Evolutionary conservation across 2,329 filamentous ascomycete species (phyloP), one percentile per base, ranked within the genome.

Genomic region (Hymenoscyphus occultus): DNA sequence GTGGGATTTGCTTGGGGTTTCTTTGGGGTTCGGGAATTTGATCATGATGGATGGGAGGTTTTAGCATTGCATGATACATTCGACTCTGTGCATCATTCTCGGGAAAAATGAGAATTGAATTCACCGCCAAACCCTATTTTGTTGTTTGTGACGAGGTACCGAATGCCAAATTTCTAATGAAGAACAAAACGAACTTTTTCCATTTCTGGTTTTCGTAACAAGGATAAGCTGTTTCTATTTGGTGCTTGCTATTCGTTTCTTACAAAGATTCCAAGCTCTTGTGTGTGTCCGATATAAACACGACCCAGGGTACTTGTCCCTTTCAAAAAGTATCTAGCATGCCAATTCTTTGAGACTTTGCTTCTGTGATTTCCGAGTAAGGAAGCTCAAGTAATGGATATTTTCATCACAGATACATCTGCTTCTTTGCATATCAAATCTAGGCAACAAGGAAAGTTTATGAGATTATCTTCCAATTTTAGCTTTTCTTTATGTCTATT

Each of bases 61-160:
- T 72, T 71, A 73, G 74, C 71, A 68, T 73, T 72, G 73, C 73
- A 75, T 74, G 69, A 71, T 70, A 74, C 67, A 74, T 70, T 67
- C 65, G 59, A 68, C 67, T 67, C 65, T 72, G 71, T 73, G 72
- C 72, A 71, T 68, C 72, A 70, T 70, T 51, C 72, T 72, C 69
- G 68, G 61, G 68, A 67, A 72, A 60, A 68, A 74, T 71, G 72
- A 72, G 67, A 71, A 67, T 67, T 69, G 59, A 71, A 71, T 70
- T 71, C 67, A 64, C 61, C 69, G 67, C 64, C 68, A 69, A 57
- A 32, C 7, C 16, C n/a, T 45, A 51, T 22, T 22, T 22, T 22
- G 45, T 19, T 51, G n/a, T 51, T 51, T 51, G 45, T 51, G 45
- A 51, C 7, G 45, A 51, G 45, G 22, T 51, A 51, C n/a, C 45